These are phyloP conservation scores for Psilocybe cyanescens DNA, from an alignment of 768 basidiomycete genomes.

Conservation along the genomic window DNA sequence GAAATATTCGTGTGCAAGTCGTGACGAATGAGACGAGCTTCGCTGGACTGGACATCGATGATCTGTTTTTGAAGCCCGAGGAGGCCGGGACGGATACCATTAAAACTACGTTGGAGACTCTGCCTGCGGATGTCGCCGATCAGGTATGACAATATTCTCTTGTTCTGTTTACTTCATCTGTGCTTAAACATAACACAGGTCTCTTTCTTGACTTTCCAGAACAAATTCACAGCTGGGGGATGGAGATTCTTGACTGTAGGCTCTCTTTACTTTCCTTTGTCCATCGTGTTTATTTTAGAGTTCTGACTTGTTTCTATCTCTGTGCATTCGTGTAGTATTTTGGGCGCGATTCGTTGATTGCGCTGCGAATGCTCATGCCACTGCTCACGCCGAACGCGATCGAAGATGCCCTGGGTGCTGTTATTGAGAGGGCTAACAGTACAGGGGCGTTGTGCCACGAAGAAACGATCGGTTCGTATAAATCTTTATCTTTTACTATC, in stretches of 20 bases:
- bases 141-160: slow-evolving; percentile 17
- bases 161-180: not conserved
- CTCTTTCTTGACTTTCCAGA: slow-evolving; percentile 42
- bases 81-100: slow-evolving; percentile 28
- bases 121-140: slow-evolving; percentile 22
- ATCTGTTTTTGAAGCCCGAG: slow-evolving; percentile 35
- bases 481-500: not conserved
- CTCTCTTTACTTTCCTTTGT: not conserved
- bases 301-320: not conserved
- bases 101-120: slow-evolving; percentile 28
- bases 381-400: slow-evolving; percentile 41
- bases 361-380: slow-evolving; percentile 43
- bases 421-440: slow-evolving; percentile 42
- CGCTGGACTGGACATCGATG: slow-evolving; percentile 32
- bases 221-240: slow-evolving; percentile 47
- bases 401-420: slow-evolving; percentile 47
- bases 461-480: slow-evolving; percentile 36
- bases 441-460: slow-evolving; percentile 49
- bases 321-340: slow-evolving; percentile 25
- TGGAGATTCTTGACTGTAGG: slow-evolving; percentile 47
- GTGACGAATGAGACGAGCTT: slow-evolving; percentile 43
- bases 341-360: slow-evolving; percentile 46
- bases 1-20: slow-evolving; percentile 29
- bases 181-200: slow-evolving; percentile 22
- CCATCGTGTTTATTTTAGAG: not conserved